phyloP scores from a whole-genome alignment of 1,139 yeast genomes.

The Nakaseomyces glabratus region DNA sequence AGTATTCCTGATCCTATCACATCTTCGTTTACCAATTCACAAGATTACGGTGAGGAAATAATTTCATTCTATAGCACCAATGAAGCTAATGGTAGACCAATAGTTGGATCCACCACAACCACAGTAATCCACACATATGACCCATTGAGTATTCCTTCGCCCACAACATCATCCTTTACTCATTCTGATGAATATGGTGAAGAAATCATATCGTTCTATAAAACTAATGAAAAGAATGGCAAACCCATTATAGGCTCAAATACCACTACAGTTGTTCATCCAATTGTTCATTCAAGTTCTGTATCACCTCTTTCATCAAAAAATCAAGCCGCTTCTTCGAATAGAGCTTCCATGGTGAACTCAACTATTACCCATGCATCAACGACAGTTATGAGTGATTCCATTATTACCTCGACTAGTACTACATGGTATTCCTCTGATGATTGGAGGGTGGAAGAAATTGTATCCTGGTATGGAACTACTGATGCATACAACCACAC shows the following conservation, averaged over 20 bases:
- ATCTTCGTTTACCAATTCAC: background rate
- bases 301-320: background rate
- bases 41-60: slow-evolving; percentile 1
- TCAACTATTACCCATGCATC: background rate
- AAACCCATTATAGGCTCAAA: slow-evolving; percentile 2
- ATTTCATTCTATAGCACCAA: slow-evolving; percentile 2
- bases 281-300: background rate
- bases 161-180: too few relatives aligned
- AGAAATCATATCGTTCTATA: slow-evolving; percentile 4
- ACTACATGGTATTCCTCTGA: background rate
- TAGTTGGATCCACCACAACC: slow-evolving; percentile 1
- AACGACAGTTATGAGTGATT: background rate
- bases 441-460: background rate
- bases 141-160: too few relatives aligned
- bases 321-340: background rate
- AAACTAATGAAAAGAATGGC: background rate
- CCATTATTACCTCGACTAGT: background rate
- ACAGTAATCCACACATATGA: too few relatives aligned
- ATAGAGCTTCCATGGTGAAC: too few relatives aligned
- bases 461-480: background rate
- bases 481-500: background rate
- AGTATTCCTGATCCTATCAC: background rate
- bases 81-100: slow-evolving; percentile 1
- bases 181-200: too few relatives aligned
- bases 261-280: too few relatives aligned